Evolutionary conservation across 345 rosid species (phyloP).

Genomic region (Laguncularia racemosa): DNA sequence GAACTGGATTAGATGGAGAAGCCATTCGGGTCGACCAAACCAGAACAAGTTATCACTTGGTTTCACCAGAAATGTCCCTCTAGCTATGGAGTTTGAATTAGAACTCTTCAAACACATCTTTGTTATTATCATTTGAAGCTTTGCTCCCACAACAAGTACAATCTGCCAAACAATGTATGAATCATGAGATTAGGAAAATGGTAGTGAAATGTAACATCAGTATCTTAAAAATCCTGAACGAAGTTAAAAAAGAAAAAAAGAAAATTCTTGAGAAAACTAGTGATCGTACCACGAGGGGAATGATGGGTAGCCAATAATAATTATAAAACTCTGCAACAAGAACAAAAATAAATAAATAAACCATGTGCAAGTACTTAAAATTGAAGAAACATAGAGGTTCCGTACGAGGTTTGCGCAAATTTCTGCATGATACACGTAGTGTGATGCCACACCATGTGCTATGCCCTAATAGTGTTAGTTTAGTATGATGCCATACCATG

Average conservation of each 20-base stretch:
- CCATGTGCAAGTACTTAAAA: too few relatives aligned
- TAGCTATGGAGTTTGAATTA: conserved; percentile 9
- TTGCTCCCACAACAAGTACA: conserved; percentile 13
- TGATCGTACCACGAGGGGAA: conserved; percentile 17
- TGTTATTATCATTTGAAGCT: conserved; percentile 17
- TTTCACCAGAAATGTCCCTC: conserved; percentile 12
- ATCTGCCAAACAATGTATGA: conserved; percentile 6
- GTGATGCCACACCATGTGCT: too few relatives aligned
- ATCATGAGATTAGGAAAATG: neutral
- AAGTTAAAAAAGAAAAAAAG: too few relatives aligned
- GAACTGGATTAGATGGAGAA: conserved; percentile 16
- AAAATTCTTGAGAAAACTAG: neutral
- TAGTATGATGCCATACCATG: conserved; percentile 11
- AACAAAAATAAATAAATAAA: neutral
- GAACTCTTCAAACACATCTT: conserved; percentile 16
- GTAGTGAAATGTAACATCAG: too few relatives aligned
- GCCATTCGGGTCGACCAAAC: conserved; percentile 19
- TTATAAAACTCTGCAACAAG: conserved; percentile 15
- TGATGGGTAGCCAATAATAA: conserved; percentile 22
- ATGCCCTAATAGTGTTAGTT: too few relatives aligned
- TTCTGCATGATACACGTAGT: too few relatives aligned
- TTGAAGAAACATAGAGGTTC: neutral
- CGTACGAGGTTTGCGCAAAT: neutral
- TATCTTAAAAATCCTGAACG: too few relatives aligned
- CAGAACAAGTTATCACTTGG: conserved; percentile 18